Conservation (phyloP, 2,329 filamentous ascomycete genomes). For the Xylariaceae sp. region DNA sequence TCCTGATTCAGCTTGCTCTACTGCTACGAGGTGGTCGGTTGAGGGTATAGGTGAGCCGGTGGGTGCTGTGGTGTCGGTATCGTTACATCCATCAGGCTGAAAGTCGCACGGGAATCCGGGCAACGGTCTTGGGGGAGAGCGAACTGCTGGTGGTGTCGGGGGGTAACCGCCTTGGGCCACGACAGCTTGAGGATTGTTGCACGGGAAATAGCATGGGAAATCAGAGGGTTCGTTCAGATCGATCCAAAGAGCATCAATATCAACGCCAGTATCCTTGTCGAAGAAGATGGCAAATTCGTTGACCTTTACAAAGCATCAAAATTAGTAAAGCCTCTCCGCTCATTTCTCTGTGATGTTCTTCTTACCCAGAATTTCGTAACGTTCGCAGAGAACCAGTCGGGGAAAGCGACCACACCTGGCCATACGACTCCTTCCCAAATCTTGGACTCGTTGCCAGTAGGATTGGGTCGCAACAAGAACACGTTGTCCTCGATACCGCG, state of each 20-base stretch:
- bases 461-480: conserved; percentile 51
- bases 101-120: conserved; percentile 67
- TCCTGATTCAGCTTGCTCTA: conserved; percentile 26
- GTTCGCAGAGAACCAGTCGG: conserved; percentile 71
- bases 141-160: conserved; percentile 59
- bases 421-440: conserved; percentile 69
- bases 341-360: too few species aligned
- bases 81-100: conserved; percentile 51
- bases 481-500: conserved; percentile 41
- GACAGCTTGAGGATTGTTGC: conserved; percentile 41
- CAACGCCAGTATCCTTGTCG: conserved; percentile 56
- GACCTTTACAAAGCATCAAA: conserved; percentile 42
- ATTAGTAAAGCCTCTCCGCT: too few species aligned
- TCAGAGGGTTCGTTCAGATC: conserved; percentile 59
- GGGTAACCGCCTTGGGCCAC: conserved; percentile 42
- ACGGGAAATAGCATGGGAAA: conserved; percentile 52
- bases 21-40: conserved; percentile 17
- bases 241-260: conserved; percentile 77
- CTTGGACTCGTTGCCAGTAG: too few species aligned
- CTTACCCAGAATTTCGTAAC: conserved; percentile 57
- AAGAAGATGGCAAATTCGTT: conserved; percentile 65
- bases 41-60: conserved; percentile 29
- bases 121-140: conserved; percentile 59
- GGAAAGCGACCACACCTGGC: conserved; percentile 69
- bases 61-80: conserved; percentile 15